Evolutionary conservation across 1,284 basidiomycete genomes (phyloP).

Genomic region (Hypsizygus ulmarius): DNA sequence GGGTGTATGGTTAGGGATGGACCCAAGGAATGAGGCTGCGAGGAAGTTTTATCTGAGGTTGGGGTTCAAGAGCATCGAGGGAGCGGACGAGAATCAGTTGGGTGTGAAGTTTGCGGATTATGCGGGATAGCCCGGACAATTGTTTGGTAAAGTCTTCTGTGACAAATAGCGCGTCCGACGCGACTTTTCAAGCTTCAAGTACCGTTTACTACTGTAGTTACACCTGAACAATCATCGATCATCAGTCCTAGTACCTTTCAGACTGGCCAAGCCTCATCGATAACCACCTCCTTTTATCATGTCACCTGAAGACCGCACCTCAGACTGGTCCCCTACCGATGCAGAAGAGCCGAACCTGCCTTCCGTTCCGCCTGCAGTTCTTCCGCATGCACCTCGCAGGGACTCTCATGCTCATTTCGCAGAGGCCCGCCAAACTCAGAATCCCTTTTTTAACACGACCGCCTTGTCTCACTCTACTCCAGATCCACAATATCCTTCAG

Average conservation of each 20-base stretch:
- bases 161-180: constrained; percentile 6
- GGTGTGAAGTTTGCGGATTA: constrained; percentile 49
- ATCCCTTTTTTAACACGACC: constrained; percentile 4
- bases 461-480: constrained; percentile 12
- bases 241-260: neutral
- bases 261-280: neutral
- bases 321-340: constrained; percentile 1
- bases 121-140: constrained; percentile 5
- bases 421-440: constrained; percentile 3
- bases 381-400: constrained; percentile 3
- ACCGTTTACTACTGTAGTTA: too few relatives aligned
- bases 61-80: constrained; percentile 53
- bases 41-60: constrained; percentile 54
- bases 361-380: neutral
- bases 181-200: neutral
- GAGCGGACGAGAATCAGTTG: constrained; percentile 43
- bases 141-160: constrained; percentile 2
- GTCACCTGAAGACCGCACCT: constrained; percentile 6
- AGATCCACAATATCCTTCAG: constrained; percentile 10
- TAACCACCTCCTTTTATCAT: neutral
- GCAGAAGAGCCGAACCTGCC: neutral
- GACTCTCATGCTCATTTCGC: neutral
- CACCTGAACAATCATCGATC: neutral
- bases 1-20: constrained; percentile 59
- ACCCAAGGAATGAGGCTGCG: constrained; percentile 55